These are phyloP conservation scores for Ceriops tagal DNA, from an alignment of 345 rosid species.

Conservation along the genomic window DNA sequence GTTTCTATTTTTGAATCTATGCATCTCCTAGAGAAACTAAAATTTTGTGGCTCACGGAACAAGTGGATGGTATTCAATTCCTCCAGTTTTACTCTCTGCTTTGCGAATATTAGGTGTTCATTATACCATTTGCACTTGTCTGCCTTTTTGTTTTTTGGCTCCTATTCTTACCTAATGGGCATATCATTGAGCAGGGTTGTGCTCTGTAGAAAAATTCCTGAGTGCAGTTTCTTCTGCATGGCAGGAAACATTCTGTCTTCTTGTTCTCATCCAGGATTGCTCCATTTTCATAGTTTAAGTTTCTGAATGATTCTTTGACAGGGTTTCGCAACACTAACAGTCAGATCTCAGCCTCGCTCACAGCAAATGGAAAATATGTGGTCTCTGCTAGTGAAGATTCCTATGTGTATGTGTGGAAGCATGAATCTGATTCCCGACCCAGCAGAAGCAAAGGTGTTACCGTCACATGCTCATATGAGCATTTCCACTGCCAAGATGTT, in stretches of 20 bases:
- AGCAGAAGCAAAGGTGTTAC: slow-evolving; percentile 64
- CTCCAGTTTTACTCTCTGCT: too few species aligned
- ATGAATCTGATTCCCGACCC: slow-evolving; percentile 74
- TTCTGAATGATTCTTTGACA: slow-evolving; percentile 32
- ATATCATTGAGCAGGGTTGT: neutral
- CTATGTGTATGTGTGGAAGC: slow-evolving; percentile 87
- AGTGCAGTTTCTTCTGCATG: neutral
- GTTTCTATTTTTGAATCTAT: too few species aligned
- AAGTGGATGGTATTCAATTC: too few species aligned
- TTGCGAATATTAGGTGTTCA: too few species aligned
- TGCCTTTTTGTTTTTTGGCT: too few species aligned
- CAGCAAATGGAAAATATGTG: slow-evolving; percentile 79
- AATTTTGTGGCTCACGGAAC: too few species aligned
- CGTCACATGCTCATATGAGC: slow-evolving; percentile 66
- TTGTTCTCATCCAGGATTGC: slow-evolving; percentile 1
- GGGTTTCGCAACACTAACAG: slow-evolving; percentile 92
- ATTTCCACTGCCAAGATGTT: slow-evolving; percentile 89
- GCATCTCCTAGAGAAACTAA: too few species aligned
- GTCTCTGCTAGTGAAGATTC: slow-evolving; percentile 97
- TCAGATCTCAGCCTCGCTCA: slow-evolving; percentile 76
- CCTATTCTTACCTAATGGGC: too few species aligned
- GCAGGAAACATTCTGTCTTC: too few species aligned
- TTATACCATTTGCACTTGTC: too few species aligned
- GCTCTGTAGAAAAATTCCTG: neutral
- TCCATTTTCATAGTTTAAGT: slow-evolving; percentile 11